Evolutionary conservation across 2,329 filamentous ascomycete species (phyloP).

Genomic region (Aspergillus arachidicola): DNA sequence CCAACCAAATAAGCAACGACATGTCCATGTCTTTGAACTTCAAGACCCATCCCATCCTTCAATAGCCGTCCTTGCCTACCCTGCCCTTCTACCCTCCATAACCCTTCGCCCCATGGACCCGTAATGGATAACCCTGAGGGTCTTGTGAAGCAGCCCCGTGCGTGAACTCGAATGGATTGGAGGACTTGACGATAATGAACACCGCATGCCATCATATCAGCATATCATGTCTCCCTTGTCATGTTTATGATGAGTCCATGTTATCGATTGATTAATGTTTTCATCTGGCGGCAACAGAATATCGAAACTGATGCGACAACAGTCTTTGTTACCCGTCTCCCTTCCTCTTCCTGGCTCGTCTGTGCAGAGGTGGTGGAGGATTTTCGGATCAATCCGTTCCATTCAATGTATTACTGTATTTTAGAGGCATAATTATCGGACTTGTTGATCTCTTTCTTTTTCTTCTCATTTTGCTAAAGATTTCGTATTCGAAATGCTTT

Average conservation of each 20-base stretch:
- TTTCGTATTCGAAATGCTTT: too few species aligned
- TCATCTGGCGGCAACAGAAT: background rate
- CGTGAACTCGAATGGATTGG: background rate
- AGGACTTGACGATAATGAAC: background rate
- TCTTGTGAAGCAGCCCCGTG: background rate
- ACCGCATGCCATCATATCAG: background rate
- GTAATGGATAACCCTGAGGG: background rate
- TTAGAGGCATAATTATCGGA: background rate
- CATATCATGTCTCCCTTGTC: background rate
- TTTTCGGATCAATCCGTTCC: background rate
- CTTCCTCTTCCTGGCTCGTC: background rate
- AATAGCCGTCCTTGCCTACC: slow-evolving; percentile 2
- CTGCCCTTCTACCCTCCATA: background rate
- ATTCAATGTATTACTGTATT: slow-evolving; percentile 5
- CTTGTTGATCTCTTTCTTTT: background rate
- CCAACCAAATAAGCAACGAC: slow-evolving; percentile 34
- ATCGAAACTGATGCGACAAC: background rate
- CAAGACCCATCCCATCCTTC: slow-evolving; percentile 14
- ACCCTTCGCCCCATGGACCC: background rate
- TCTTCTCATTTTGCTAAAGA: background rate
- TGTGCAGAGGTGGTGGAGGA: background rate
- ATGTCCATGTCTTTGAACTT: slow-evolving; percentile 25
- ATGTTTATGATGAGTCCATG: background rate
- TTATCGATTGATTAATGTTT: background rate
- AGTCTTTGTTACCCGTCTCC: background rate